Evolutionary conservation across 225 moss, liverwort and hornwort genomes (phyloP), one percentile per base, ranked within the genome.

Genomic region (Marchantia paleacea): DNA sequence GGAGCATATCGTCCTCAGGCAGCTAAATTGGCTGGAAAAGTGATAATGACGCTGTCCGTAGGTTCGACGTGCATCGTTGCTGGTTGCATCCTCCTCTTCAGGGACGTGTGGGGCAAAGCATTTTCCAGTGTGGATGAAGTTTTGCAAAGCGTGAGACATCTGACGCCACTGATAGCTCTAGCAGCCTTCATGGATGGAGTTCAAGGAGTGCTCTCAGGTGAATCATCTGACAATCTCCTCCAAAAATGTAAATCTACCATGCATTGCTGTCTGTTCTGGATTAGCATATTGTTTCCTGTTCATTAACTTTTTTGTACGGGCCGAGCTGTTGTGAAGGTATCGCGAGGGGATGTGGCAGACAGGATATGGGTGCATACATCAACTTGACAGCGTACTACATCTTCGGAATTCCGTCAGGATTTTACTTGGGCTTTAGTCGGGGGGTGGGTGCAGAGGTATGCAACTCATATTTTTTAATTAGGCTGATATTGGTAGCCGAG

Each of bases 201-300:
- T 73, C 86, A 83, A 72, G 83, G 81, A 65, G 81, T 80, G 9
- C 63, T 86, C 47, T 83, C 86, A 75, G 85, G 86, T 86, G 12
- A 3, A 6, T 0, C 39, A 39, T 29, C 69, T 69, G 25, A 19
- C 64, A 24, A 1, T 26, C 25, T 64, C 64, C 25, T 64, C 25
- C 0, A 24, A 64, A 19, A 25, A 25, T 61, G 25, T 26, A 26
- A 64, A 0, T 64, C 26, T 26, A 26, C 10, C 16, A 8, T 26
- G 26, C 10, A 7, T 64, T 25, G 2, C 64, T 64, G 10, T 9
- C 64, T 39, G 39, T 39, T 39, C 2, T 39, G 39, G 39, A 39
- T 39, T 39, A 39, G 39, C 5, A 39, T 39, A 39, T 39, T 39
- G 64, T 8, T 25, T 25, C 10, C 64, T 25, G 7, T 0, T 8